Evolutionary conservation across 371 early-diverging fungal genomes (phyloP).

Genomic region (Nematocida sp.): DNA sequence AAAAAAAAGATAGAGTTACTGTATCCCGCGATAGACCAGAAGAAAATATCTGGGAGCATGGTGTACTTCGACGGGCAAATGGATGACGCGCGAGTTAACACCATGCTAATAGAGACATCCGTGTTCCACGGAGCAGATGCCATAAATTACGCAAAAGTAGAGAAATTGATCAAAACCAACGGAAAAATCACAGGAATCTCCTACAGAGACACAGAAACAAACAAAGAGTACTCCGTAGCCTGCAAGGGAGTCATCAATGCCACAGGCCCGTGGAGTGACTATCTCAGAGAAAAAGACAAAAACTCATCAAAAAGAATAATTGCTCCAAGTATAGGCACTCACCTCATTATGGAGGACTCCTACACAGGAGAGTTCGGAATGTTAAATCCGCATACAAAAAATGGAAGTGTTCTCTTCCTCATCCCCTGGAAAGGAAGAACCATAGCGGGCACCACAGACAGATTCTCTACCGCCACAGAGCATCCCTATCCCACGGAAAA

Average conservation of each 20-base stretch:
- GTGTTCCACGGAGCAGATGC: slow-evolving; percentile 83
- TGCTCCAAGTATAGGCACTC: slow-evolving; percentile 86
- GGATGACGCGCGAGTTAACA: slow-evolving; percentile 93
- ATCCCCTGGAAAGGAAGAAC: slow-evolving; percentile 92
- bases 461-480: slow-evolving; percentile 73
- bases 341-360: slow-evolving; percentile 85
- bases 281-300: slow-evolving; percentile 76
- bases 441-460: slow-evolving; percentile 96
- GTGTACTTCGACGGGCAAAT: slow-evolving; percentile 96
- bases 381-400: slow-evolving; percentile 87
- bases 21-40: slow-evolving; percentile 85
- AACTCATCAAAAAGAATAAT: slow-evolving; percentile 76
- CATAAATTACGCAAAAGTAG: slow-evolving; percentile 86
- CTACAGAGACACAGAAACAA: slow-evolving; percentile 77
- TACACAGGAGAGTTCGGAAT: slow-evolving; percentile 91
- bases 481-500: slow-evolving; percentile 80
- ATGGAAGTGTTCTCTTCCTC: slow-evolving; percentile 94
- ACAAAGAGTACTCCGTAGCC: slow-evolving; percentile 77
- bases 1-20: slow-evolving; percentile 78
- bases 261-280: slow-evolving; percentile 74
- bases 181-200: slow-evolving; percentile 74
- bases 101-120: slow-evolving; percentile 85
- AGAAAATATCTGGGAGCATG: slow-evolving; percentile 81
- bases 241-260: slow-evolving; percentile 90
- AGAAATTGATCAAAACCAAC: slow-evolving; percentile 73